Evolutionary conservation across 345 rosid genomes (phyloP), one percentile per base, ranked within the genome.

Genomic region (Syzygium grande): DNA sequence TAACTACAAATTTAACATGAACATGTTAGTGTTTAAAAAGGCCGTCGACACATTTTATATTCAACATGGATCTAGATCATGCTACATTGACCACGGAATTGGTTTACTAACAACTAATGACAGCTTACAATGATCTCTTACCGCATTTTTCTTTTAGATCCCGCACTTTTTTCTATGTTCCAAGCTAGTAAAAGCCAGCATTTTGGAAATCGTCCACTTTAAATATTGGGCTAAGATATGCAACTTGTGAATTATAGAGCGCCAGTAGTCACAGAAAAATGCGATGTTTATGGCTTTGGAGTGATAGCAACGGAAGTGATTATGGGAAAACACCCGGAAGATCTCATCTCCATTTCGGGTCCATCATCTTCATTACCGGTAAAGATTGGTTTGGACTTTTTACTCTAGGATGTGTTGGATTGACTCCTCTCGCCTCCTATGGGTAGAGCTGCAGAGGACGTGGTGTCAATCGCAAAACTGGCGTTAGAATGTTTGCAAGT

Each of bases 241-340:
- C 80, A 49, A 19, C 80, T 38, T 22, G 0, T 34, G 80, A 34
- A 23, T 51, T 73, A 51, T 46, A 77, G 88, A 77, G 68, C 85
- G 13, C 43, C 46, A 0, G 52, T 15, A 27, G 30, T 41, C 34
- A 78, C n/a, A 3, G 85, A 78, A 55, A 77, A 87, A 52, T 87
- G 88, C 15, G 85, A 78, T 78, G 88, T 87, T 41, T 87, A 78
- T 29, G 46, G 85, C 63, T 87, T 87, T 54, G 73, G 88, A 77
- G 58, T 78, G 38, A 25, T 87, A 23, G 46, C 68, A 49, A 29
- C 78, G 12, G 88, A 87, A 84, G 56, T 87, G 83, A 12, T 78
- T 7, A 34, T 87, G 65, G 88, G 88, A 22, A 87, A 54, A 77
- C 85, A 87, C 58, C 85, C 73, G 0, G 88, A 23, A 15, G 88